Percentiles rank a stretch among this genome's conserved stretches.
Evolutionary conservation across 345 rosid species (phyloP).

Genomic region (Clausena lansium): DNA sequence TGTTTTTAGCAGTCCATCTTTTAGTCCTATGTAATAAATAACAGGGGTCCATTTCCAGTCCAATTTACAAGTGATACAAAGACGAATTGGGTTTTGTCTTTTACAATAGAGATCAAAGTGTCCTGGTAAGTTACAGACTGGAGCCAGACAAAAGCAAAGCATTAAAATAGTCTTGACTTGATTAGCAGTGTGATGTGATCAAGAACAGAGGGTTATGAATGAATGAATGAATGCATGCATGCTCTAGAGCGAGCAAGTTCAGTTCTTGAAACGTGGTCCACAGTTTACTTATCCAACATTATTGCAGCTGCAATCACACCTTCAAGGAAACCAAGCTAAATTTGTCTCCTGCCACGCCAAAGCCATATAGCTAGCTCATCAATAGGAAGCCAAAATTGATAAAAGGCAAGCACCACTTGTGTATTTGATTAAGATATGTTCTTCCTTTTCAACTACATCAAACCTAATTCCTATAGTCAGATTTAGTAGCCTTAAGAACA

Average conservation of each 20-base stretch:
- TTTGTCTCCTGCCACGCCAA: too few species aligned
- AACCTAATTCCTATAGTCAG: too few species aligned
- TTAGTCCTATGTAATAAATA: not conserved
- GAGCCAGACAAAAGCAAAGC: not conserved
- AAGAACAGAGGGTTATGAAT: not conserved
- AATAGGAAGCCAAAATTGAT: not conserved
- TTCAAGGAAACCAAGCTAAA: not conserved
- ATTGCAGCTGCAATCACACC: not conserved
- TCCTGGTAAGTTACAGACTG: not conserved
- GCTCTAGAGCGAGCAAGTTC: not conserved
- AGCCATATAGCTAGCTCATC: not conserved
- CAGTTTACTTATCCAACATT: not conserved
- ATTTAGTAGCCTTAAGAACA: too few species aligned
- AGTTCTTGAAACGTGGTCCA: not conserved
- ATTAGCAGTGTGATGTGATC: not conserved
- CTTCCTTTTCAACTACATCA: not conserved
- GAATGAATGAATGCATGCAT: too few species aligned
- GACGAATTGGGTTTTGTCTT: conserved; percentile 8
- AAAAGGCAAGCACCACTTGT: not conserved
- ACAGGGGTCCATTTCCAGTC: not conserved
- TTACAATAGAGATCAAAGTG: not conserved
- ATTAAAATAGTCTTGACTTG: not conserved
- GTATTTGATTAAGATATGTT: not conserved
- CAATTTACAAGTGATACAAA: not conserved
- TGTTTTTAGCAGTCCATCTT: not conserved